phyloP scores from a whole-genome alignment of 179 eudicot genomes.

The Silene coronaria region DNA sequence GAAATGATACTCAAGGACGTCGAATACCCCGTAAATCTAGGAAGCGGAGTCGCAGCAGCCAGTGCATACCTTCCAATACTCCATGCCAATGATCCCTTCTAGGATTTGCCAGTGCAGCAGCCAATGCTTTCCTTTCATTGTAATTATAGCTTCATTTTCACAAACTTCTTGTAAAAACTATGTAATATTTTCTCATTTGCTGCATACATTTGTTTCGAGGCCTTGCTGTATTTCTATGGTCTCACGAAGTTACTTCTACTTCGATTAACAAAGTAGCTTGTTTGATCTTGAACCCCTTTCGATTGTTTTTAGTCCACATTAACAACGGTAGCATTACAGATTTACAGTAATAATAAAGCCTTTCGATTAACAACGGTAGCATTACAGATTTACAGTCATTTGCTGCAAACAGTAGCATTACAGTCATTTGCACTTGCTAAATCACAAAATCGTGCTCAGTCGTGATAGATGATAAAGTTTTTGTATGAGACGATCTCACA shows the following conservation, averaged over 20 bases:
- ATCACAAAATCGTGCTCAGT: no score
- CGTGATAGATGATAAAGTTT: no score
- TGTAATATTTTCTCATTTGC: constrained; percentile 21
- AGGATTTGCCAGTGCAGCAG: constrained; percentile 95
- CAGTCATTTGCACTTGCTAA: no score
- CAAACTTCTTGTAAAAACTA: constrained; percentile 21
- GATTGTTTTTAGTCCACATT: no score
- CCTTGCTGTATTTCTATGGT: constrained; percentile 16
- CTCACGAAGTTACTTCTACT: neutral
- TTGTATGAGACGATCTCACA: no score
- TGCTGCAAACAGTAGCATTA: no score
- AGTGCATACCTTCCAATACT: constrained; percentile 70
- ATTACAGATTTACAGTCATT: no score
- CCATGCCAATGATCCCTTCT: constrained; percentile 77
- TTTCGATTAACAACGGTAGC: no score
- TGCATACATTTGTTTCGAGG: constrained; percentile 26
- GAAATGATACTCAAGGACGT: constrained; percentile 98
- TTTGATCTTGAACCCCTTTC: no score
- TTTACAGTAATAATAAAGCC: no score
- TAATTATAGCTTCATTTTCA: constrained; percentile 30
- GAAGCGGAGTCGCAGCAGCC: constrained; percentile 96
- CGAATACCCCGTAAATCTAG: constrained; percentile 90
- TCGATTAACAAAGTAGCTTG: no score
- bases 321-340: no score
- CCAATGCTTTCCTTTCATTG: constrained; percentile 22